Evolutionary conservation across 2,329 filamentous ascomycete genomes (phyloP).

Genomic region (Cladorrhinum sp.): DNA sequence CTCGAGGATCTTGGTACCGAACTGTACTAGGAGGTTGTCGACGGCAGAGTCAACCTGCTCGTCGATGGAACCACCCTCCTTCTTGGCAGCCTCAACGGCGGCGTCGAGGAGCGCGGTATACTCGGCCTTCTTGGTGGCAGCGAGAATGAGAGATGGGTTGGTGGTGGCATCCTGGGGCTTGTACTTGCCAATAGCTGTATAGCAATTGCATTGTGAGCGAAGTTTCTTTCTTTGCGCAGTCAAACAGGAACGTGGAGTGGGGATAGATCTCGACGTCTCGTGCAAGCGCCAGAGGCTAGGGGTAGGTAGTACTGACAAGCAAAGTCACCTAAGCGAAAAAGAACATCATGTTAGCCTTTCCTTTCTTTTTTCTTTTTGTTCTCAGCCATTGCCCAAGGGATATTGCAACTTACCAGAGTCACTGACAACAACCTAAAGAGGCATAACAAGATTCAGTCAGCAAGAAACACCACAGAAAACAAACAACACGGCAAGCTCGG

Average conservation of each 20-base stretch:
- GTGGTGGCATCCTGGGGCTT: slow-evolving; percentile 99
- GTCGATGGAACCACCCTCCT: slow-evolving; percentile 64
- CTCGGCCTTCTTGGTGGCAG: slow-evolving; percentile 95
- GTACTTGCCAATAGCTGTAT: slow-evolving; percentile 92
- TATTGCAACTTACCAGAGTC: slow-evolving; percentile 73
- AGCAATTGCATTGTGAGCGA: slow-evolving; percentile 26
- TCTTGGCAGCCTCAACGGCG: slow-evolving; percentile 83
- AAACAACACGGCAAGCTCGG: background rate
- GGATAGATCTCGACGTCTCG: background rate
- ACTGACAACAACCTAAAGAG: slow-evolving; percentile 78
- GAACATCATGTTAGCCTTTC: slow-evolving; percentile 30
- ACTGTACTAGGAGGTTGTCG: slow-evolving; percentile 93
- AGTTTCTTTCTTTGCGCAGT: background rate
- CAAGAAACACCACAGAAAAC: slow-evolving; percentile 8
- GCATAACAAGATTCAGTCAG: slow-evolving; percentile 22
- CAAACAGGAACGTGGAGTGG: too few species aligned
- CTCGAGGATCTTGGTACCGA: slow-evolving; percentile 94
- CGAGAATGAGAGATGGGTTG: slow-evolving; percentile 98
- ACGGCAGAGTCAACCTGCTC: slow-evolving; percentile 85
- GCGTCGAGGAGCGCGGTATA: slow-evolving; percentile 89
- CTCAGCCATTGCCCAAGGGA: slow-evolving; percentile 18
- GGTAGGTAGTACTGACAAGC: slow-evolving; percentile 57
- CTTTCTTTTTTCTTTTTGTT: background rate
- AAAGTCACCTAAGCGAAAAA: slow-evolving; percentile 61
- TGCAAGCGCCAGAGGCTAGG: slow-evolving; percentile 12